phyloP scores from a whole-genome alignment of 768 basidiomycete species.

The Termitomyces sp. region DNA sequence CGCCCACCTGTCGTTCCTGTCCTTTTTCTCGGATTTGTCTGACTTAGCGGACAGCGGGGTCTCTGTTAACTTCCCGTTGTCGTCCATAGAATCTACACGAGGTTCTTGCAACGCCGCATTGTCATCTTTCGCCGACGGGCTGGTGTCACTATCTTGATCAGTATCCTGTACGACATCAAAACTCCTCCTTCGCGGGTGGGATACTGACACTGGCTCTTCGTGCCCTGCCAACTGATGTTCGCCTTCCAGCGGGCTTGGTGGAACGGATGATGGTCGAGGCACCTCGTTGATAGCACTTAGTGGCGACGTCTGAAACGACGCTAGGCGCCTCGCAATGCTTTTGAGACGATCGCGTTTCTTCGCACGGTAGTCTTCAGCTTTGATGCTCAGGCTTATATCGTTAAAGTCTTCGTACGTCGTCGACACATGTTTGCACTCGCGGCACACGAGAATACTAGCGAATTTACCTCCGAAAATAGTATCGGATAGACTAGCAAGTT shows the following conservation, averaged over 20 bases:
- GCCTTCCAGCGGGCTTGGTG: conserved; percentile 29
- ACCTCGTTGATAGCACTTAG: conserved; percentile 19
- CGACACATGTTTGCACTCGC: conserved; percentile 89
- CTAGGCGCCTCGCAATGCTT: conserved; percentile 63
- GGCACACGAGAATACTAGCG: conserved; percentile 89
- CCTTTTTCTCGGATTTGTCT: conserved; percentile 27
- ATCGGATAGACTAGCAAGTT: conserved; percentile 71
- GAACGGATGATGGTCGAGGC: conserved; percentile 56
- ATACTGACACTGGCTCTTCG: conserved; percentile 29
- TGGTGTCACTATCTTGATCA: conserved; percentile 10
- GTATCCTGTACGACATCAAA: conserved; percentile 29
- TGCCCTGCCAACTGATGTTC: conserved; percentile 23
- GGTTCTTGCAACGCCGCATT: conserved; percentile 1
- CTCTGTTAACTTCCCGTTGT: conserved; percentile 29
- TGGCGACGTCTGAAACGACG: conserved; percentile 26
- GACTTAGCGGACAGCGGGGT: conserved; percentile 26
- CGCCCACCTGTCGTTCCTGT: conserved; percentile 47
- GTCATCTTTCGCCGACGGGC: conserved; percentile 20
- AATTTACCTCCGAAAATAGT: conserved; percentile 88
- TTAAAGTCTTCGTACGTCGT: conserved; percentile 92
- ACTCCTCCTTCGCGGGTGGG: conserved; percentile 38
- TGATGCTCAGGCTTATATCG: conserved; percentile 88
- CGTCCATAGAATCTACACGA: background rate
- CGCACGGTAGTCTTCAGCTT: conserved; percentile 72
- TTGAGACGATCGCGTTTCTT: conserved; percentile 76